Base-by-base conservation (phyloP, 306 rosid species). In the Styphnolobium japonicum region DNA sequence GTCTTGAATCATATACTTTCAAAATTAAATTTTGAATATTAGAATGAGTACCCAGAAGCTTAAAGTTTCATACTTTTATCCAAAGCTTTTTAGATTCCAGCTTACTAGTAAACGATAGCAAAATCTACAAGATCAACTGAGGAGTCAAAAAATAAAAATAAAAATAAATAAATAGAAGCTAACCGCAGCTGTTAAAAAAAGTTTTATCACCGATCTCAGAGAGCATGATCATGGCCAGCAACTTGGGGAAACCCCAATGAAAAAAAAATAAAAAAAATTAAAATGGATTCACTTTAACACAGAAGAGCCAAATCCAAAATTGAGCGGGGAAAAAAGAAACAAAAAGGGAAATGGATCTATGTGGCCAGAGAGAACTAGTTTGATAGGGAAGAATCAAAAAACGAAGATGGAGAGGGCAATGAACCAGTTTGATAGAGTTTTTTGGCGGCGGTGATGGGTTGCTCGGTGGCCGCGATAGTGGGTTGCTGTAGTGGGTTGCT, bases 171-270 rank as follows among this genome's bases (percentile, higher is more conserved):
- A 49, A 43, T 9, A 51, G 4, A 16, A 2, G 80, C 97, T 84
- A 19, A 95, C 98, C 89, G 99, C 99, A 71, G 99, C 99, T 27
- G 99, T 98, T n/a, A 36, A 95, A 93, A 79, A 95, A 95, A 5
- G 99, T 95, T 84, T 93, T 93, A 77, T 95, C 99, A 49, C 99
- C 99, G 90, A 95, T 91, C 92, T 95, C 99, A 4, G 99, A 95
- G 71, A 95, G 94, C 73, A 95, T 88, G 58, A 97, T 95, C 93
- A 95, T 90, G 65, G 94, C 98, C 42, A 95, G 90, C 3, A 98
- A 93, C 93, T 95, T 95, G 21, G 94, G 82, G 71, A 95, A 91
- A 80, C 99, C 99, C 99, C 93, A 69, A 69, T 7, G 6, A 22
- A 65, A 51, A n/a, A 40, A 7, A 14, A 51, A 18, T 7, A 55